Base-by-base conservation (phyloP, 441 rosid species). In the Pelargonium citronellum region DNA sequence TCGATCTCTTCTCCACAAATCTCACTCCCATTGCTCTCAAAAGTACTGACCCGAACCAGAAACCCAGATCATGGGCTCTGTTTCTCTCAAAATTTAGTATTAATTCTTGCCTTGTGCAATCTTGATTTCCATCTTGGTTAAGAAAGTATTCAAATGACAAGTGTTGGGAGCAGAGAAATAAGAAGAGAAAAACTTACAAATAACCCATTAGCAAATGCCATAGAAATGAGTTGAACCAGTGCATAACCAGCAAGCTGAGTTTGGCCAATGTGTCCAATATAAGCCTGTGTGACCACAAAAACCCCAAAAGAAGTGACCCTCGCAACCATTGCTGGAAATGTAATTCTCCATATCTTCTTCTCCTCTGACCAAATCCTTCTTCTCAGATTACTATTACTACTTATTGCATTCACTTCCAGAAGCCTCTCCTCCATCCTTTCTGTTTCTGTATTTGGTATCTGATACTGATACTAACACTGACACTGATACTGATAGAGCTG, bases 71-170 rank as follows among this genome's bases (percentile, higher is more conserved):
- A 89, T 89, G 97, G 96, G 97, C 65, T 87, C 97, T 12, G 93
- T 89, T 0, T 89, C 97, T 0, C 77, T 91, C 62, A 89, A 91
- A 77, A 85, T 85, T 61, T n/a, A n/a, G n/a, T n/a, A n/a, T n/a
- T n/a, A n/a, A n/a, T n/a, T n/a, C n/a, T n/a, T n/a, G n/a, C n/a
- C n/a, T n/a, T n/a, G n/a, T n/a, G n/a, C n/a, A n/a, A n/a, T n/a
- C n/a, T n/a, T n/a, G n/a, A n/a, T n/a, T n/a, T n/a, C n/a, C n/a
- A n/a, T n/a, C n/a, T n/a, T n/a, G n/a, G n/a, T n/a, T n/a, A n/a
- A n/a, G n/a, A n/a, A n/a, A n/a, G n/a, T n/a, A n/a, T n/a, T n/a
- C n/a, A n/a, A n/a, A n/a, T n/a, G n/a, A n/a, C n/a, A n/a, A n/a
- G n/a, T n/a, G n/a, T n/a, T n/a, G n/a, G n/a, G n/a, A n/a, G n/a